Evolutionary conservation across 441 rosid species (phyloP).

Genomic region (Adansonia madagascariensis): DNA sequence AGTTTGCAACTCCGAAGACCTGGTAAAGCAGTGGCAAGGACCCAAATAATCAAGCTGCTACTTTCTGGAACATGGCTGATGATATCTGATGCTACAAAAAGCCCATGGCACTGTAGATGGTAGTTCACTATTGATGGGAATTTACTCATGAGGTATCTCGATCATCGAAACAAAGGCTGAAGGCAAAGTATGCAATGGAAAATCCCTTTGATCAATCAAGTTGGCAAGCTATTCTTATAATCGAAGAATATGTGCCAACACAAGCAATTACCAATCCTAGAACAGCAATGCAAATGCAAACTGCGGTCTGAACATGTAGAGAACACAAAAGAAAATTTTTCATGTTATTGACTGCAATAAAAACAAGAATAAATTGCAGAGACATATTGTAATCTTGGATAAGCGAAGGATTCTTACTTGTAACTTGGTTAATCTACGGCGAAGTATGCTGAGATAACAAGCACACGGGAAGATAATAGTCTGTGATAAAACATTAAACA

Average conservation of each 20-base stretch:
- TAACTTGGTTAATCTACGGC: constrained; percentile 49
- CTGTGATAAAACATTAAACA: constrained; percentile 41
- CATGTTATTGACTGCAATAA: neutral
- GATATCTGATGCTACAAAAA: neutral
- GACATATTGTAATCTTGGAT: neutral
- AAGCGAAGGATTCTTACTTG: constrained; percentile 50
- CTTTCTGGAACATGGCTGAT: neutral
- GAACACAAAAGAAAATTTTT: constrained; percentile 10
- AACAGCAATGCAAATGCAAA: constrained; percentile 50
- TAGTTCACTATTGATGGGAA: neutral
- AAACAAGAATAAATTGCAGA: neutral
- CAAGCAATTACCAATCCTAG: constrained; percentile 56
- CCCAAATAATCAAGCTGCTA: neutral
- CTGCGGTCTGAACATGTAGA: constrained; percentile 44
- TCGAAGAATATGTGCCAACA: constrained; percentile 70
- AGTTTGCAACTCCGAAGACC: neutral
- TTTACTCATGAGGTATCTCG: constrained; percentile 1
- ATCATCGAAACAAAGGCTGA: neutral
- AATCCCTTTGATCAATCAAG: constrained; percentile 31
- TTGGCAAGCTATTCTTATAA: constrained; percentile 50
- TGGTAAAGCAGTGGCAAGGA: neutral
- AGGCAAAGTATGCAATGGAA: neutral
- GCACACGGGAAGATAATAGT: constrained; percentile 72
- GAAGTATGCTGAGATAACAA: constrained; percentile 62
- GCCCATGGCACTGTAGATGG: neutral